These are phyloP conservation scores for Echites panduratus DNA, from an alignment of 257 asterid species.

Conservation along the genomic window DNA sequence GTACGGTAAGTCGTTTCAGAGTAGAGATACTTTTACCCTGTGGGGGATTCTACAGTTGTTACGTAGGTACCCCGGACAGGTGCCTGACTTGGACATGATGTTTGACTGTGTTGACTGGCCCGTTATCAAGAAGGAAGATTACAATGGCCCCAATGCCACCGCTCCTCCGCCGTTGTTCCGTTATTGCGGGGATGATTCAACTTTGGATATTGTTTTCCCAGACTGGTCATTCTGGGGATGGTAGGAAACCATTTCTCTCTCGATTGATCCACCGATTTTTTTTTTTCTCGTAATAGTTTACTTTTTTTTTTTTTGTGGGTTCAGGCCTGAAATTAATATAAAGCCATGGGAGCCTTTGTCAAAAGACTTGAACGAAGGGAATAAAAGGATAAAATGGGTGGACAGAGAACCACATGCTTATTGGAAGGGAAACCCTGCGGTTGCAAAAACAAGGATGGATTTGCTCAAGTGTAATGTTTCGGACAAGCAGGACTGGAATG, in stretches of 20 bases:
- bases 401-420: conserved; percentile 78
- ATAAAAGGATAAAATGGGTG: conserved; percentile 44
- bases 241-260: conserved; percentile 12
- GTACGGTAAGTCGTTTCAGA: conserved; percentile 27
- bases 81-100: conserved; percentile 44
- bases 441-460: conserved; percentile 57
- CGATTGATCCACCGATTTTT: neutral
- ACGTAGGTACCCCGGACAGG: conserved; percentile 32
- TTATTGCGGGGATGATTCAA: conserved; percentile 28
- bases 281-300: neutral
- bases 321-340: conserved; percentile 78
- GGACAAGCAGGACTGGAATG: conserved; percentile 73
- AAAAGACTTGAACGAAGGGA: conserved; percentile 56
- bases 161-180: conserved; percentile 40
- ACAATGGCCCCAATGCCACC: conserved; percentile 10
- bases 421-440: conserved; percentile 78
- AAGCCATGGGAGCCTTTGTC: conserved; percentile 68
- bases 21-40: conserved; percentile 31
- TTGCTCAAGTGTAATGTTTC: conserved; percentile 70
- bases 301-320: neutral
- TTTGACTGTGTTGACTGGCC: conserved; percentile 41
- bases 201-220: conserved; percentile 44
- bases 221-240: conserved; percentile 58
- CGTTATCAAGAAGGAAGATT: conserved; percentile 17
- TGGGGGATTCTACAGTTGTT: conserved; percentile 44